Evolutionary conservation across 2,329 filamentous ascomycete species (phyloP), one percentile per base, ranked within the genome.

Genomic region (Diplocarpon rosae): DNA sequence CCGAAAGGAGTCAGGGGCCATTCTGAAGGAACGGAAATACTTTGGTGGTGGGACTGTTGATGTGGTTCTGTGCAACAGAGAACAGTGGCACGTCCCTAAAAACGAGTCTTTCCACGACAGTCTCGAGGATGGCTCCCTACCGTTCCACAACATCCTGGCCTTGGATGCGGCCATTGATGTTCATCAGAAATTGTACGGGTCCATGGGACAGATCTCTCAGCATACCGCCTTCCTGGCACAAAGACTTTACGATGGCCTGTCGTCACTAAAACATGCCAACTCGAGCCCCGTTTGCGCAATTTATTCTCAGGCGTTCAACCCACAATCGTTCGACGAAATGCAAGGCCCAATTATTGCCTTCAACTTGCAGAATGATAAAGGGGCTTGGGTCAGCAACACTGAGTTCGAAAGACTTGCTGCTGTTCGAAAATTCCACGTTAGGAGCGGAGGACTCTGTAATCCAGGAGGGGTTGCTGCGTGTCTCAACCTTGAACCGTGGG

Each of bases 31-130:
- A 34, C 76, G 87, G 48, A 79, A 69, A 50, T 98, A 93, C 57
- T 98, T 98, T 64, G 90, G 90, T 5, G 92, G 90, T 6, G 92
- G 92, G 3, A 96, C 90, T 0, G 90, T 95, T 0, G 88, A 95
- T 56, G 83, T 90, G 73, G 87, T 95, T 0, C 72, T 87, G 1
- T 83, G 79, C 49, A 60, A 78, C n/a, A 82, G 78, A 51, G 80
- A 87, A 56, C 73, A 81, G 52, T 95, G 89, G 85, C 86, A 95
- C 67, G 83, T 79, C 1, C 73, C 75, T 32, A 95, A 94, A 60
- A 69, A 72, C 6, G 66, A 73, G 17, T 75, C 75, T 27, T 66
- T 94, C 2, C 90, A 96, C 59, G 84, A 89, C 48, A 75, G 78
- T 30, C 69, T 96, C 2, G 90, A 98, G 62, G 90, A 98, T 61